Base-by-base conservation (phyloP, 495 filamentous ascomycete genomes). In the Aspergillus sparsus region DNA sequence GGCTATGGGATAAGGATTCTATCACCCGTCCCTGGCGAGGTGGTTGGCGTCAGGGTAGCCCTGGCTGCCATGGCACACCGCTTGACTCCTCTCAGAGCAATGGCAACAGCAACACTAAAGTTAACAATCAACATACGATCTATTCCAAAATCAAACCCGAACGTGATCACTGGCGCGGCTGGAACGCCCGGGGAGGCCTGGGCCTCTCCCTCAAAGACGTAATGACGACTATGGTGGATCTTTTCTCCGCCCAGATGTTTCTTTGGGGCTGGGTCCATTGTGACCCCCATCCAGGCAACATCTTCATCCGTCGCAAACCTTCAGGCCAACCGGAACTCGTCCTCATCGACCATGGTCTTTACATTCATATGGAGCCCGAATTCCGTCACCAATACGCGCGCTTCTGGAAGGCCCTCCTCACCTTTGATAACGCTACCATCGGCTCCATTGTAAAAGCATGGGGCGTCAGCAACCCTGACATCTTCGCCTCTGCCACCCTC, bases 231-330 rank as follows among this genome's bases (percentile, higher is more conserved):
- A 97, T 97, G 87, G 85, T 97, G 36, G 93, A 96, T 68, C 79
- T 97, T 16, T 98, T 98, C 78, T 90, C 87, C 12, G 93, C 92
- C 2, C 93, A 97, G 65, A 97, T 98, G 84, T 98, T 97, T 77
- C 85, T 96, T 60, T 97, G 90, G 87, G 93, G 93, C 18, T 82
- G 86, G 44, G 89, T 98, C 1, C 93, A 98, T 75, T 96, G 92
- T 72, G 93, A 98, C 70, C 93, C 93, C 3, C 93, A 98, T 66
- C 94, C 94, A 0, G 93, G 93, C 0, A 98, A 98, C 72, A 95
- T 98, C 67, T 95, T 98, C 75, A 89, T 97, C 67, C 85, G 93
- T 1, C 89, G 94, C 1, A 78, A 90, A 16, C 91, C 92, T 3
- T 85, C 78, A 34, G 93, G 93, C 34, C 82, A 88, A 41, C 81